These are phyloP conservation scores for Phascolomyces articulosus DNA, from an alignment of 371 early-diverging fungal species.

Conservation along the genomic window DNA sequence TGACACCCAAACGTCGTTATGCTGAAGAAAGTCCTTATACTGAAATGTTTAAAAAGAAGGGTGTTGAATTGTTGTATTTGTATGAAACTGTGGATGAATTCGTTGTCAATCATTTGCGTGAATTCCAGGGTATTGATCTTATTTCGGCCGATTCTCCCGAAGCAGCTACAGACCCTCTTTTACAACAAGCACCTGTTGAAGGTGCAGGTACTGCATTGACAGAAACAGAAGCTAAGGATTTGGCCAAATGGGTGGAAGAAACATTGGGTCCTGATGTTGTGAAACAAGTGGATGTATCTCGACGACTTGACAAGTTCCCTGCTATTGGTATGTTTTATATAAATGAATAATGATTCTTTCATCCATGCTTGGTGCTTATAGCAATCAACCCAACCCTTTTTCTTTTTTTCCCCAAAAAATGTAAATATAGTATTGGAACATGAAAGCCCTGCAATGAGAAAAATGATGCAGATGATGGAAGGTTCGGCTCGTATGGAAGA, in stretches of 20 bases:
- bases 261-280: conserved; percentile 65
- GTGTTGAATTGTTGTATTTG: conserved; percentile 77
- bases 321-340: conserved; percentile 61
- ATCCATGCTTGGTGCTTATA: too few species aligned
- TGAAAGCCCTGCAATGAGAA: conserved; percentile 78
- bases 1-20: conserved; percentile 80
- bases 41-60: conserved; percentile 81
- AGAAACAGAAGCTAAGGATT: conserved; percentile 60
- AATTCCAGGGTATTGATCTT: conserved; percentile 79
- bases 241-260: conserved; percentile 70
- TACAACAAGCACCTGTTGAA: conserved; percentile 40
- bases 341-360: too few species aligned
- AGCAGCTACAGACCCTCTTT: conserved; percentile 50
- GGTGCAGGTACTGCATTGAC: conserved; percentile 41
- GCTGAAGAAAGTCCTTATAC: conserved; percentile 88
- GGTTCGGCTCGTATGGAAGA: conserved; percentile 67
- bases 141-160: conserved; percentile 83
- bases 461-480: conserved; percentile 75
- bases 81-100: conserved; percentile 92
- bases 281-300: conserved; percentile 70
- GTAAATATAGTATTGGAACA: conserved; percentile 74
- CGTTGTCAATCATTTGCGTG: conserved; percentile 74
- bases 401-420: too few species aligned
- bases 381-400: too few species aligned
- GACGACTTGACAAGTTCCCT: conserved; percentile 72